Evolutionary conservation across 768 basidiomycete species (phyloP).

Genomic region (Podaxis carcinomalis): DNA sequence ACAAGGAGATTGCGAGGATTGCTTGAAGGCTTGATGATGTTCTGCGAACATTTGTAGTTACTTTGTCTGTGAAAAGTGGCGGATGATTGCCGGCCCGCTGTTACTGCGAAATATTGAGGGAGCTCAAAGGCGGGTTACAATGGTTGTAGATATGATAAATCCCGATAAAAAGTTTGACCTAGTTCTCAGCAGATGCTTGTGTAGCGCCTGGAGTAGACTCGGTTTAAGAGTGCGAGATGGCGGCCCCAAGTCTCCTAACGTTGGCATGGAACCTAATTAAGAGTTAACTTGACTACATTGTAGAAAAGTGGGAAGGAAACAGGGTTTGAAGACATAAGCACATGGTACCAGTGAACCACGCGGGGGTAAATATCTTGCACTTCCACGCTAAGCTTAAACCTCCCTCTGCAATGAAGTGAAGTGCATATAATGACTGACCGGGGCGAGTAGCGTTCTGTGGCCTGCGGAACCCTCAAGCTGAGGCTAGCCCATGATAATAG

Average conservation of each 20-base stretch:
- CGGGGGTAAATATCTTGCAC: no score
- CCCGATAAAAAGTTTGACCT: not conserved
- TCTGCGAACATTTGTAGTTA: not conserved
- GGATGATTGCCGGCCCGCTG: not conserved
- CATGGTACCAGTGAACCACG: no score
- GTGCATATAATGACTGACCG: no score
- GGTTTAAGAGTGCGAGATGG: not conserved
- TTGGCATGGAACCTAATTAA: no score
- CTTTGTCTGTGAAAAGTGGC: not conserved
- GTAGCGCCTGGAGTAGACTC: not conserved
- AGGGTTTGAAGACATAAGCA: no score
- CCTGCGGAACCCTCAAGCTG: no score
- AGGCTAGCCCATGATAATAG: no score
- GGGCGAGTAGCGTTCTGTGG: no score
- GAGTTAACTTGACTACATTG: no score
- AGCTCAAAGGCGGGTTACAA: not conserved
- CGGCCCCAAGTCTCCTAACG: not conserved
- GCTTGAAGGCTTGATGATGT: not conserved
- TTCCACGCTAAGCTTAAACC: no score
- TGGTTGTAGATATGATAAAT: not conserved
- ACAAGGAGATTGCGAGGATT: not conserved
- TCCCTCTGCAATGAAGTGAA: no score
- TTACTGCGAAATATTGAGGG: not conserved
- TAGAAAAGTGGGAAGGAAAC: no score
- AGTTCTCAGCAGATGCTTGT: not conserved